phyloP scores from a whole-genome alignment of 1,284 basidiomycete species.

The Ceratobasidium sp. region DNA sequence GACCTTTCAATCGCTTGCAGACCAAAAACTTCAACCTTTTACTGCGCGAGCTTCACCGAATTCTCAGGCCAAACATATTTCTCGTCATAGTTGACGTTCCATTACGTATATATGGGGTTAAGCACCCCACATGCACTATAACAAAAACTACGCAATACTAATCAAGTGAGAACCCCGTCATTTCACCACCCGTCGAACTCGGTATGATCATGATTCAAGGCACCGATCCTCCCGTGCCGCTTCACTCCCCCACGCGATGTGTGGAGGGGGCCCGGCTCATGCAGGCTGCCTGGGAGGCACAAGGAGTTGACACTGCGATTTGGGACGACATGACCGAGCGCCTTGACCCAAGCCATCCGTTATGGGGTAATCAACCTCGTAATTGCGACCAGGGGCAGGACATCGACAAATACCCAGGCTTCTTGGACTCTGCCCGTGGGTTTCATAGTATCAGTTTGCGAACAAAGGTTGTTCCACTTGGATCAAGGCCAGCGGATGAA shows the following conservation, averaged over 20 bases:
- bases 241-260: neutral
- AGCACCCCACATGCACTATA: neutral
- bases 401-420: neutral
- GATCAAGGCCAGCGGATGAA: constrained; percentile 1
- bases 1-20: neutral
- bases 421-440: neutral
- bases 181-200: too few species aligned
- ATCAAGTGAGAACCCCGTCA: too few species aligned
- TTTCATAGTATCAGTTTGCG: constrained; percentile 8
- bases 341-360: constrained; percentile 9
- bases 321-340: constrained; percentile 12
- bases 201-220: neutral
- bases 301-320: constrained; percentile 6
- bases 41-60: constrained; percentile 19
- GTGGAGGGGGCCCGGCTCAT: neutral
- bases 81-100: constrained; percentile 18
- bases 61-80: constrained; percentile 13
- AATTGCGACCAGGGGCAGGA: neutral
- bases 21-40: constrained; percentile 25
- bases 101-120: constrained; percentile 10
- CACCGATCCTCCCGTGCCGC: neutral
- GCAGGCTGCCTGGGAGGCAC: neutral
- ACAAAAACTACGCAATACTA: too few species aligned
- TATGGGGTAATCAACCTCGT: constrained; percentile 10
- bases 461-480: neutral